Evolutionary conservation across 441 rosid species (phyloP).

Genomic region (Populus hybrid): DNA sequence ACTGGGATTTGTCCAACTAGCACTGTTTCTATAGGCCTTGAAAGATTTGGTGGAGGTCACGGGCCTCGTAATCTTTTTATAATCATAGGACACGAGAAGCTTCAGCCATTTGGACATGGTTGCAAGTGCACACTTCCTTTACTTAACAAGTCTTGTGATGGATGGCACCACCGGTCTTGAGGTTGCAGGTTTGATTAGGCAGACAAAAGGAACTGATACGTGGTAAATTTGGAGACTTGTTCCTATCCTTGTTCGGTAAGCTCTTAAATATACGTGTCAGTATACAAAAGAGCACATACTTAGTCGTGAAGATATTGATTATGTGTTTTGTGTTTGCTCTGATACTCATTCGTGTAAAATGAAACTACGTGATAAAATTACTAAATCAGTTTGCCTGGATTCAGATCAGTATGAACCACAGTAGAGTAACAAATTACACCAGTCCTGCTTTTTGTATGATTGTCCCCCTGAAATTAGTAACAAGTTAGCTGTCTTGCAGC

Average conservation of each 20-base stretch:
- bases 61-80: not conserved
- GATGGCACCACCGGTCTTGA: not conserved
- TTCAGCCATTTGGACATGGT: not conserved
- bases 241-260: not conserved
- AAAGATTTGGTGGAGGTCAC: constrained; percentile 4
- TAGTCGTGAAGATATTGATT: too few species aligned
- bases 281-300: too few species aligned
- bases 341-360: not conserved
- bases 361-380: not conserved
- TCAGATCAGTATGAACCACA: not conserved
- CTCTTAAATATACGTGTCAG: not conserved
- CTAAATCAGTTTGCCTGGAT: not conserved
- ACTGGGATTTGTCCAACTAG: constrained; percentile 1
- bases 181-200: not conserved
- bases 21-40: not conserved
- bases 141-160: not conserved
- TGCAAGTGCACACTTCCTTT: not conserved
- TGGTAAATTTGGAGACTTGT: not conserved
- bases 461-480: not conserved
- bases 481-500: constrained; percentile 37
- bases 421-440: not conserved
- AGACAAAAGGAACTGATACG: not conserved
- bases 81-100: not conserved
- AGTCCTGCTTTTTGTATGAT: not conserved
- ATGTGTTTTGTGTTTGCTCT: not conserved